Evolutionary conservation across 768 basidiomycete genomes (phyloP).

Genomic region (Leucosporidium creatinivorum): DNA sequence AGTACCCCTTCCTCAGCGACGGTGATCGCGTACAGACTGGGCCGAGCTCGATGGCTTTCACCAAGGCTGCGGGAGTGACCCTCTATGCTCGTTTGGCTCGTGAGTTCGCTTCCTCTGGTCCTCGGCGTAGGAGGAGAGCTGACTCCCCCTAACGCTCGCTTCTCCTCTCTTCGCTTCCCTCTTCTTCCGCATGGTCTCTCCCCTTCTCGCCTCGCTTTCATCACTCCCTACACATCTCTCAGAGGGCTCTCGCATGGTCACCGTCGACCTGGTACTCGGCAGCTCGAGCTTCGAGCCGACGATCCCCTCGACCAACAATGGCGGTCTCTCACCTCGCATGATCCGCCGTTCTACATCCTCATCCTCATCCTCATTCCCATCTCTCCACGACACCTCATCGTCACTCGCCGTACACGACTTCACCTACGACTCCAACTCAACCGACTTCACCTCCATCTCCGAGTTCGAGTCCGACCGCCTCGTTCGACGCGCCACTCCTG

Average conservation of each 20-base stretch:
- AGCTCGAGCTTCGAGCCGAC: conserved; percentile 8
- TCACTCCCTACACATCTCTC: too few species aligned
- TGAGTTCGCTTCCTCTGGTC: neutral
- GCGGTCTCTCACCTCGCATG: neutral
- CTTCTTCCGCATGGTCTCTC: neutral
- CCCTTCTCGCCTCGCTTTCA: too few species aligned
- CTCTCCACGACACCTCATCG: neutral
- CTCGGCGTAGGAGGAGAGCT: neutral
- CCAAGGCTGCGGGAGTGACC: too few species aligned
- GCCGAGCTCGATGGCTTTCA: too few species aligned
- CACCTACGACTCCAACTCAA: too few species aligned
- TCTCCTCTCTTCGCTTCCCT: neutral
- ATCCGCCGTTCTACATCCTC: neutral
- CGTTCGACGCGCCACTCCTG: too few species aligned
- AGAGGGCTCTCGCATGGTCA: too few species aligned
- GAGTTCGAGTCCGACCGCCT: too few species aligned
- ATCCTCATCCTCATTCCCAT: neutral
- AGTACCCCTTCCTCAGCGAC: neutral
- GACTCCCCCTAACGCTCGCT: neutral
- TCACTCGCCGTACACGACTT: neutral
- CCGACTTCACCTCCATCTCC: too few species aligned
- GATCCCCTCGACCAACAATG: neutral
- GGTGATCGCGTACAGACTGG: too few species aligned
- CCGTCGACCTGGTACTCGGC: conserved; percentile 14
- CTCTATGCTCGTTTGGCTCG: neutral